Conservation (phyloP, 352 stramenopile species). For the Phytophthora tubulina region DNA sequence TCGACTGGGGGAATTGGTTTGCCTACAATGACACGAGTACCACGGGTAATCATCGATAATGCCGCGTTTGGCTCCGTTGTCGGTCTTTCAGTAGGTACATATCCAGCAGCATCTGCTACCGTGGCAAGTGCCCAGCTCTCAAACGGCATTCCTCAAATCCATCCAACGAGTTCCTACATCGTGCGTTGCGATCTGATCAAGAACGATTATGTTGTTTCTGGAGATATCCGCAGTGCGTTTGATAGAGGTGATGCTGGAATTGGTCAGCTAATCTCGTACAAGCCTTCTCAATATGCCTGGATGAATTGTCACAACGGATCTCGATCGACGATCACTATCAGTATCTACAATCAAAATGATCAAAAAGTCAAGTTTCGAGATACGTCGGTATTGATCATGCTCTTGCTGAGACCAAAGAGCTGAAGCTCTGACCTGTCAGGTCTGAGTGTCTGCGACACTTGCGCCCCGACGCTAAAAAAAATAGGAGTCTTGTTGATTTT, state of each 20-base stretch:
- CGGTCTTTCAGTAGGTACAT: slow-evolving; percentile 16
- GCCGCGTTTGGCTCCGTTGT: slow-evolving; percentile 14
- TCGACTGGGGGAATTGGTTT: slow-evolving; percentile 15
- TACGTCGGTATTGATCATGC: slow-evolving; percentile 4
- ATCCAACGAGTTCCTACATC: slow-evolving; percentile 24
- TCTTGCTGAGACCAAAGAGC: slow-evolving; percentile 18
- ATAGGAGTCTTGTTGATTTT: too few relatives aligned
- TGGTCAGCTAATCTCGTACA: slow-evolving; percentile 18
- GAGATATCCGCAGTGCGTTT: slow-evolving; percentile 25
- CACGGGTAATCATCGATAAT: slow-evolving; percentile 32
- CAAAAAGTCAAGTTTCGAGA: background rate
- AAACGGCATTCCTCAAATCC: slow-evolving; percentile 26
- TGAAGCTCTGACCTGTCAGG: too few relatives aligned
- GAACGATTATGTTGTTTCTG: slow-evolving; percentile 29
- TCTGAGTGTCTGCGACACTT: too few relatives aligned
- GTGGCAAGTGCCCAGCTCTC: slow-evolving; percentile 10
- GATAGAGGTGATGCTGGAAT: slow-evolving; percentile 17
- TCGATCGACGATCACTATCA: background rate
- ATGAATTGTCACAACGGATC: background rate
- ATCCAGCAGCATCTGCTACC: slow-evolving; percentile 14
- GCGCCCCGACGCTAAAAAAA: too few relatives aligned
- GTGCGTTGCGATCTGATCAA: slow-evolving; percentile 35
- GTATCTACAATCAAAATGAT: background rate
- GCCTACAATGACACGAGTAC: slow-evolving; percentile 6
- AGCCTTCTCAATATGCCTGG: slow-evolving; percentile 2